Conservation (phyloP, 2,329 filamentous ascomycete species). For the Penicillium sp. region DNA sequence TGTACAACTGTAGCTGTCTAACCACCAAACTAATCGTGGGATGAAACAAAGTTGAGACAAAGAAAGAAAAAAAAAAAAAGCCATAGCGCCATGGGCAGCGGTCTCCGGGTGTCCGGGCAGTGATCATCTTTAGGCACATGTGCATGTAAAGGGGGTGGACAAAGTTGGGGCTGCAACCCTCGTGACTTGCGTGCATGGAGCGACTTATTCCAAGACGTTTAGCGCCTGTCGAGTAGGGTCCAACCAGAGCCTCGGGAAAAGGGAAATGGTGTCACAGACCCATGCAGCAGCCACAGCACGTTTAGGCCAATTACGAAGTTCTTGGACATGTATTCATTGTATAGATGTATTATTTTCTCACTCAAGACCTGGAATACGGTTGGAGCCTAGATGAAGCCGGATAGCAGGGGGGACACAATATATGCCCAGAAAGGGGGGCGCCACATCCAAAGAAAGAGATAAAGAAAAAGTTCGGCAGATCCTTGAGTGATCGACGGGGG, state of each 20-base stretch:
- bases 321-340: too few species aligned
- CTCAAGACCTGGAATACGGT: slow-evolving; percentile 2
- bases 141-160: slow-evolving; percentile 3
- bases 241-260: slow-evolving; percentile 16
- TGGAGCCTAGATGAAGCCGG: slow-evolving; percentile 2
- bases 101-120: neutral
- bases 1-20: neutral
- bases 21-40: neutral
- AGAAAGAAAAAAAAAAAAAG: neutral
- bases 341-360: too few species aligned
- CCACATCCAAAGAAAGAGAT: slow-evolving; percentile 12
- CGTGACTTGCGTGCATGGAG: slow-evolving; percentile 26
- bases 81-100: neutral
- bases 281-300: too few species aligned
- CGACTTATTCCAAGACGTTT: slow-evolving; percentile 21
- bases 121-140: neutral
- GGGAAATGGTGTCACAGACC: slow-evolving; percentile 7
- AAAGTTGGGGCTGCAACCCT: slow-evolving; percentile 7
- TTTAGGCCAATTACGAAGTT: too few species aligned
- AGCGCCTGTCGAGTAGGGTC: slow-evolving; percentile 18
- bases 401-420: neutral
- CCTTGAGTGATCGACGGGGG: slow-evolving; percentile 37
- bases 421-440: neutral
- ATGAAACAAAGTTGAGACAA: neutral
- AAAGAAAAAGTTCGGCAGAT: slow-evolving; percentile 28